Conservation (phyloP, 108 stramenopile species). For the Nitzschia inconspicua region DNA sequence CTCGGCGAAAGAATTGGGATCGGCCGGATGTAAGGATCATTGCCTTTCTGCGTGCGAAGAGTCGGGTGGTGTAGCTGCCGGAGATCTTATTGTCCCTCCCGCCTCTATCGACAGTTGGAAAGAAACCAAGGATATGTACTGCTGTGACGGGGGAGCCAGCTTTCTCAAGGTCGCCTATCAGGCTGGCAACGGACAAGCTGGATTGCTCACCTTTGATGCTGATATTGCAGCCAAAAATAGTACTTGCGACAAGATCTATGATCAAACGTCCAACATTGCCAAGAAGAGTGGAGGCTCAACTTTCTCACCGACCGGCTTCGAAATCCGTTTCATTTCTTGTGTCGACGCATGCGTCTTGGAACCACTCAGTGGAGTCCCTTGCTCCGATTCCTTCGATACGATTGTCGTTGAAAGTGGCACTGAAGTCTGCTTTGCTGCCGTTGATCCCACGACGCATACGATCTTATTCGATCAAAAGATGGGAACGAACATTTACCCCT, state of each 20-base stretch:
- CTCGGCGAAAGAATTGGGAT: too few relatives aligned
- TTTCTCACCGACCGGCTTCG: not conserved
- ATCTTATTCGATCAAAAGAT: conserved; percentile 5
- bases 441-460: not conserved
- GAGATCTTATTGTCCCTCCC: not conserved
- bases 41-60: too few relatives aligned
- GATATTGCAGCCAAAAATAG: not conserved
- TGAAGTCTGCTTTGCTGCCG: conserved; percentile 8
- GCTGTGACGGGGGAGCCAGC: conserved; percentile 13
- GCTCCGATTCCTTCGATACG: not conserved
- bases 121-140: not conserved
- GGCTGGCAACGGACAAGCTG: not conserved
- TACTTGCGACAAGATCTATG: not conserved
- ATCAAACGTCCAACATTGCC: not conserved
- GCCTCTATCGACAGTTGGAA: not conserved
- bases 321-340: not conserved
- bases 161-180: conserved; percentile 2
- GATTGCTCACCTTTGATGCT: not conserved
- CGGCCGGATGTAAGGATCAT: not conserved
- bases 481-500: not conserved
- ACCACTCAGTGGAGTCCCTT: not conserved
- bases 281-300: not conserved
- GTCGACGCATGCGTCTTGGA: not conserved
- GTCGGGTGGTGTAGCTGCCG: too few relatives aligned
- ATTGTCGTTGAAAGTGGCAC: not conserved